phyloP scores from a whole-genome alignment of 805 yeast genomes.

The Ogataea degrootiae region DNA sequence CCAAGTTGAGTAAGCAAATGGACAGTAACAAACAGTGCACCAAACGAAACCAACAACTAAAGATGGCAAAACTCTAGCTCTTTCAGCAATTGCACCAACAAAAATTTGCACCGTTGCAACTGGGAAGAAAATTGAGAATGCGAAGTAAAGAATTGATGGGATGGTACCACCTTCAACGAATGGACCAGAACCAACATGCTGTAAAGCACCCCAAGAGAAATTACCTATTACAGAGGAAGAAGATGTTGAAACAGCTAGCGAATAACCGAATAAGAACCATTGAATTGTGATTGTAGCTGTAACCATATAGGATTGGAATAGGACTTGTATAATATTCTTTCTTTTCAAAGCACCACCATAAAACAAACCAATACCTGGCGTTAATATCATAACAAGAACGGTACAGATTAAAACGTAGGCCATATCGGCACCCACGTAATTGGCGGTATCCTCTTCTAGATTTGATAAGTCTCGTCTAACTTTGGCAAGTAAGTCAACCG shows the following conservation, averaged over 20 bases:
- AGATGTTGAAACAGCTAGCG: constrained; percentile 36
- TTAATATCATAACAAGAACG: constrained; percentile 43
- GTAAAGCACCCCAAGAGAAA: constrained; percentile 36
- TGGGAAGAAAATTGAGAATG: constrained; percentile 42
- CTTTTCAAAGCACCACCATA: constrained; percentile 40
- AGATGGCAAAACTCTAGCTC: constrained; percentile 39
- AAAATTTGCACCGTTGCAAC: constrained; percentile 47
- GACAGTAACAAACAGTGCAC: constrained; percentile 41
- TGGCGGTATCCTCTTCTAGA: constrained; percentile 33
- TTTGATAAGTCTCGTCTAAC: constrained; percentile 23
- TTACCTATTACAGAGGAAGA: constrained; percentile 32
- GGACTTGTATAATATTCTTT: constrained; percentile 39
- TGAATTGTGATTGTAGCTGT: constrained; percentile 34
- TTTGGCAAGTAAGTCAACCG: constrained; percentile 21
- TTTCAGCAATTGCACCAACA: constrained; percentile 41
- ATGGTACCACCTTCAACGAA: constrained; percentile 40
- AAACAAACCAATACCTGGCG: constrained; percentile 41
- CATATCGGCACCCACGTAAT: constrained; percentile 39
- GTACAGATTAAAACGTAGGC: constrained; percentile 45
- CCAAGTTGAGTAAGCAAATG: constrained; percentile 46
- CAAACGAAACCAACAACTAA: constrained; percentile 36
- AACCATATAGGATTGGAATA: constrained; percentile 41
- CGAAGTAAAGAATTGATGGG: constrained; percentile 42
- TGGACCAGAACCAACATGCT: constrained; percentile 36
- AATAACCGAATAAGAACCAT: constrained; percentile 45